Percentiles rank a stretch among this genome's conserved stretches.
Conservation (phyloP, 1,284 basidiomycete genomes). For the Cryptococcus hybrid region DNA sequence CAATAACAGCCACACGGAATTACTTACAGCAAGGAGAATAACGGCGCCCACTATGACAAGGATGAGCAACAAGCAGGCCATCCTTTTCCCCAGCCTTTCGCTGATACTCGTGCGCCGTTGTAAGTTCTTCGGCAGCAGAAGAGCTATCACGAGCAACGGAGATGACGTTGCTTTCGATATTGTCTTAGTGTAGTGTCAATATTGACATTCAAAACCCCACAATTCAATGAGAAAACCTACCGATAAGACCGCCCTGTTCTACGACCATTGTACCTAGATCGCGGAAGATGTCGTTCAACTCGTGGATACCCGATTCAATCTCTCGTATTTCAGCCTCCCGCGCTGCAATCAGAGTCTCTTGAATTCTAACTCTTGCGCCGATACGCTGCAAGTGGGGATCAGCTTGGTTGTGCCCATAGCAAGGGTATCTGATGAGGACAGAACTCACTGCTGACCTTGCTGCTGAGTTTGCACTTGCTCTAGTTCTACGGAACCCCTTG, state of each 20-base stretch:
- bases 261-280: conserved; percentile 92
- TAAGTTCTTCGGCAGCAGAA: conserved; percentile 82
- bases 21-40: conserved; percentile 78
- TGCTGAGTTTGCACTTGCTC: conserved; percentile 44
- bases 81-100: conserved; percentile 85
- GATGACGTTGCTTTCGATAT: conserved; percentile 93
- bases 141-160: conserved; percentile 80
- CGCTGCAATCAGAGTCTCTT: conserved; percentile 93
- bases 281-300: conserved; percentile 94
- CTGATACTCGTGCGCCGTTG: conserved; percentile 90
- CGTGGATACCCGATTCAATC: conserved; percentile 96
- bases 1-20: not conserved
- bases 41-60: conserved; percentile 83
- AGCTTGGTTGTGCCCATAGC: too few species aligned
- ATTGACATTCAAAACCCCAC: not conserved
- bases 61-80: conserved; percentile 85
- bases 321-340: conserved; percentile 93
- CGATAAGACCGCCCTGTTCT: conserved; percentile 93
- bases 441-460: conserved; percentile 26
- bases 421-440: not conserved
- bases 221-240: conserved; percentile 53
- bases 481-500: conserved; percentile 39
- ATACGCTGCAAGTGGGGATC: conserved; percentile 55
- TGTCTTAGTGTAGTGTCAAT: conserved; percentile 60
- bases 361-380: conserved; percentile 92